Percentiles rank a stretch among this genome's conserved stretches.
phyloP scores from a whole-genome alignment of 257 asterid species.

The Nicotiana benthamiana region DNA sequence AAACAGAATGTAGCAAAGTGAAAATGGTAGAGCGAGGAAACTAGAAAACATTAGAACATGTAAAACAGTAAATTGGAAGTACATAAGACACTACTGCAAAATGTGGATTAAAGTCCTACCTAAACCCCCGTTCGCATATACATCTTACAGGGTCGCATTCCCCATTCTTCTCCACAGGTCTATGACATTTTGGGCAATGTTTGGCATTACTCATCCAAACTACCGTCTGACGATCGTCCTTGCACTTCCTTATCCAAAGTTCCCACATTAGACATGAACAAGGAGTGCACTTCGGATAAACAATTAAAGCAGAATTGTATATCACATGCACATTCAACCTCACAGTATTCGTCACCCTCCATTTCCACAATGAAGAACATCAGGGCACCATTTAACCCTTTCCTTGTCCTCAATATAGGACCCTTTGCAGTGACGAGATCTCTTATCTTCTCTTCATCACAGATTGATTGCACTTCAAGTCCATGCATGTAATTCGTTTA shows the following conservation, averaged over 20 bases:
- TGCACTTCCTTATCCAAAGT: conserved; percentile 36
- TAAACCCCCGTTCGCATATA: conserved; percentile 38
- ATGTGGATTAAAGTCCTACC: conserved; percentile 21
- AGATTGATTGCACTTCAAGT: conserved; percentile 43
- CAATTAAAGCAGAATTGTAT: conserved; percentile 46
- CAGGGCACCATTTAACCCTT: conserved; percentile 57
- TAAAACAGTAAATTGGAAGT: background rate
- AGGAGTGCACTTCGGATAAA: conserved; percentile 40
- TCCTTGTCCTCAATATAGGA: conserved; percentile 49
- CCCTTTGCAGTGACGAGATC: conserved; percentile 28
- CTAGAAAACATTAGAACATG: no score
- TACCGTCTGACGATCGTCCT: conserved; percentile 19
- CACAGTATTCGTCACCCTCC: conserved; percentile 33
- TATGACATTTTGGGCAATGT: conserved; percentile 41
- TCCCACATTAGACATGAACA: conserved; percentile 58
- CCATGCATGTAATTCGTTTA: conserved; percentile 44
- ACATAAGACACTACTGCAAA: background rate
- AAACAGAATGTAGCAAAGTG: no score
- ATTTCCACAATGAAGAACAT: conserved; percentile 50
- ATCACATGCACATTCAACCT: conserved; percentile 49
- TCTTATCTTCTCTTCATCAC: conserved; percentile 40
- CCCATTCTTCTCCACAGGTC: conserved; percentile 41
- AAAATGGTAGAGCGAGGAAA: background rate
- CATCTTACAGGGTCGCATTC: conserved; percentile 48
- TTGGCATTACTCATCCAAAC: conserved; percentile 32